These are phyloP conservation scores for Gyrodon lividus DNA, from an alignment of 768 basidiomycete species.

Conservation along the genomic window DNA sequence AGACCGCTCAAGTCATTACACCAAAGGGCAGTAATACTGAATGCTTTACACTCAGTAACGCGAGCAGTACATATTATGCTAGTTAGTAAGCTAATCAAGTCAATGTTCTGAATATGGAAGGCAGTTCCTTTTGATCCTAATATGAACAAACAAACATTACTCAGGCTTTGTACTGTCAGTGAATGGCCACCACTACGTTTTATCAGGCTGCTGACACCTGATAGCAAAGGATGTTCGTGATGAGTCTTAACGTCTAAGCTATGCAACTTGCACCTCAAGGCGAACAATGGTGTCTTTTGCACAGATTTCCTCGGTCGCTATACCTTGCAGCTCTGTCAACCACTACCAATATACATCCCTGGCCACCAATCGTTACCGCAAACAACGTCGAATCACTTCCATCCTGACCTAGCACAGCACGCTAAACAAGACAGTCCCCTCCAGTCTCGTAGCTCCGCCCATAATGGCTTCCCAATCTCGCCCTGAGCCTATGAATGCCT, in stretches of 20 bases:
- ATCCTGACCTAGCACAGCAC: not conserved
- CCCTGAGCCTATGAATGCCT: conserved; percentile 76
- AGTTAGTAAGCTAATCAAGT: no score
- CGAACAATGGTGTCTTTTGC: conserved; percentile 13
- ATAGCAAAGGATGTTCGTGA: conserved; percentile 12
- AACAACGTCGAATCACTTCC: conserved; percentile 5
- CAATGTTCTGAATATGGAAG: no score
- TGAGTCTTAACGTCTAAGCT: conserved; percentile 17
- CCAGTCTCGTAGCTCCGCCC: not conserved
- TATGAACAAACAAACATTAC: conserved; percentile 19
- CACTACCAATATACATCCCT: conserved; percentile 8
- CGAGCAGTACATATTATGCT: no score
- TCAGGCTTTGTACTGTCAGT: not conserved
- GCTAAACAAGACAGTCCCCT: not conserved
- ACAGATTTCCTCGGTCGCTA: conserved; percentile 6
- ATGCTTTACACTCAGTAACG: no score
- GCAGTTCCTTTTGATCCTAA: conserved; percentile 8
- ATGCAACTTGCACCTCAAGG: not conserved
- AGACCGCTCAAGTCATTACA: no score
- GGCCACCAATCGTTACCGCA: conserved; percentile 6
- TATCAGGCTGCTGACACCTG: not conserved
- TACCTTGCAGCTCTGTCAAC: conserved; percentile 5
- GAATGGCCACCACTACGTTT: conserved; percentile 6
- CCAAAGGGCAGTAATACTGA: no score
- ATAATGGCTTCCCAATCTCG: conserved; percentile 35